These are phyloP conservation scores for Spiraea crenata DNA, from an alignment of 331 rosid species.

Conservation along the genomic window DNA sequence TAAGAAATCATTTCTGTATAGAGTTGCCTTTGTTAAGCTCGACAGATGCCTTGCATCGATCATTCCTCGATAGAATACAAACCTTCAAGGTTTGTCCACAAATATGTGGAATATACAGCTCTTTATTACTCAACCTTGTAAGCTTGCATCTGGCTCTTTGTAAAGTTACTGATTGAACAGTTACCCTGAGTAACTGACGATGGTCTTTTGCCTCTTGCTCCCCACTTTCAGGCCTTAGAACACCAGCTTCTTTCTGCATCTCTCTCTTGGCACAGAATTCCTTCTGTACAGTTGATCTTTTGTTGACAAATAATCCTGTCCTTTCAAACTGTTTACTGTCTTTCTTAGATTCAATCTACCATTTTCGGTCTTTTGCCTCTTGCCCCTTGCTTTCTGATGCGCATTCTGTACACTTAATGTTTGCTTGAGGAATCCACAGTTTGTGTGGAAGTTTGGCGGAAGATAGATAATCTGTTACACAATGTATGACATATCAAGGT, in stretches of 20 bases:
- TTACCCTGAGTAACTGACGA: neutral
- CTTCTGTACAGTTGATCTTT: neutral
- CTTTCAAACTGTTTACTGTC: neutral
- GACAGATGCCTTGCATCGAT: neutral
- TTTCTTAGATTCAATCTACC: slow-evolving; percentile 8
- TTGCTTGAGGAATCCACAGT: slow-evolving; percentile 23
- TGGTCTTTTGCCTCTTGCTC: neutral
- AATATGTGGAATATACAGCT: neutral
- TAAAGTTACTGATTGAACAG: neutral
- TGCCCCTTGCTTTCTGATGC: slow-evolving; percentile 19
- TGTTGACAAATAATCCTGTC: slow-evolving; percentile 7
- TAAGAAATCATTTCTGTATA: neutral
- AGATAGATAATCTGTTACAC: slow-evolving; percentile 25
- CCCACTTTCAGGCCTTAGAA: neutral
- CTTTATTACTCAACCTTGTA: neutral
- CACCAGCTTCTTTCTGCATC: neutral
- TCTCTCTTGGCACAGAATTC: neutral
- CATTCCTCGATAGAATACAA: neutral
- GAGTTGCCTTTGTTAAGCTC: neutral
- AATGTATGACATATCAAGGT: slow-evolving; percentile 25
- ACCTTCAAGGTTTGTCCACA: slow-evolving; percentile 4
- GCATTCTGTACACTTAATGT: neutral
- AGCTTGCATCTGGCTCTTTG: neutral
- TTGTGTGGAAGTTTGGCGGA: slow-evolving; percentile 22
- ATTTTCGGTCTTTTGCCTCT: too few relatives aligned